phyloP scores from a whole-genome alignment of 257 asterid species.

The Fraxinus cuspidata region DNA sequence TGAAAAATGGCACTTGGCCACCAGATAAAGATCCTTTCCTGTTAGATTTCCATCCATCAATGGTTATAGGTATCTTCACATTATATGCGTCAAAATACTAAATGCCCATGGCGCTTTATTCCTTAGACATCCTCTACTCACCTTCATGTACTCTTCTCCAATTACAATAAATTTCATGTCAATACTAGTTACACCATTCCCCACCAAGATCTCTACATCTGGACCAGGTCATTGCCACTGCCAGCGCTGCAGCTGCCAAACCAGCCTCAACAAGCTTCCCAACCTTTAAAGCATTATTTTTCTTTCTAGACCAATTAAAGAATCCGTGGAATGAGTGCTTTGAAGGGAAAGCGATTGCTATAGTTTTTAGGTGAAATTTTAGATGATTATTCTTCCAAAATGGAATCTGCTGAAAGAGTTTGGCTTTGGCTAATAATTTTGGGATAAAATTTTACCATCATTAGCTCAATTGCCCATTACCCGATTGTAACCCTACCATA shows the following conservation, averaged over 20 bases:
- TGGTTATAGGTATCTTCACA: not conserved
- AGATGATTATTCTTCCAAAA: too few relatives aligned
- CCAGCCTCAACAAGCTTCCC: not conserved
- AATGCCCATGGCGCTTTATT: not conserved
- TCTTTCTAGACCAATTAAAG: not conserved
- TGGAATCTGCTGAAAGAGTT: too few relatives aligned
- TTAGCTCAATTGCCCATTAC: not conserved
- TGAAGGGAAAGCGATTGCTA: not conserved
- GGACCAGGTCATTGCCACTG: not conserved
- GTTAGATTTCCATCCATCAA: too few relatives aligned
- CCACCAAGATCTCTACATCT: not conserved
- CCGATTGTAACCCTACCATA: not conserved
- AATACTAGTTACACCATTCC: not conserved
- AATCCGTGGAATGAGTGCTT: not conserved
- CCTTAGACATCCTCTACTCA: not conserved
- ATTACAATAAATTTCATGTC: not conserved
- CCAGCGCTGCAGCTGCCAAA: not conserved
- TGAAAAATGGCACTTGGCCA: too few relatives aligned
- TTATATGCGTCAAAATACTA: not conserved
- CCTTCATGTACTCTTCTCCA: not conserved
- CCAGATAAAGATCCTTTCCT: too few relatives aligned
- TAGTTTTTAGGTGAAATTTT: too few relatives aligned
- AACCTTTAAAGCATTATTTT: not conserved
- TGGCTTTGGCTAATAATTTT: too few relatives aligned
- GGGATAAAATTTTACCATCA: too few relatives aligned